Evolutionary conservation across 306 rosid genomes (phyloP).

Genomic region (Pyrus betulifolia): DNA sequence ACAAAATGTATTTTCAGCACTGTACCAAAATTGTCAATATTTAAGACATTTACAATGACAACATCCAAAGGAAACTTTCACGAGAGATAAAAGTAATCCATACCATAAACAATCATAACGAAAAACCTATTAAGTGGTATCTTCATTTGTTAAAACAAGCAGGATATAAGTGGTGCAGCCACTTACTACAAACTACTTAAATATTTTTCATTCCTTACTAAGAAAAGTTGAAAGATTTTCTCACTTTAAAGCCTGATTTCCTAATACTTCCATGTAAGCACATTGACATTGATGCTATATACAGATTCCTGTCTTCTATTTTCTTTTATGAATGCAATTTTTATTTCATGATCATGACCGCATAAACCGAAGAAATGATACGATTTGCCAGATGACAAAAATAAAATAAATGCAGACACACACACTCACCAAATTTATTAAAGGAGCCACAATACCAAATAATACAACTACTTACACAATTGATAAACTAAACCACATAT

Average conservation of each 20-base stretch:
- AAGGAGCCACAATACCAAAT: neutral
- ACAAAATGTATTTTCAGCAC: neutral
- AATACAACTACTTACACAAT: neutral
- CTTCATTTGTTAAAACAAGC: neutral
- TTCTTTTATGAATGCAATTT: neutral
- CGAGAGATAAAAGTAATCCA: neutral
- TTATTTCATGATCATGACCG: neutral
- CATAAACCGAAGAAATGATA: neutral
- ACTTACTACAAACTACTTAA: neutral
- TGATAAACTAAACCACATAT: neutral
- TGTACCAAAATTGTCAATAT: neutral
- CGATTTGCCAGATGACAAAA: neutral
- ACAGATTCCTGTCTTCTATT: neutral
- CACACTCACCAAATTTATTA: neutral
- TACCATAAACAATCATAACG: neutral
- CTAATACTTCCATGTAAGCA: neutral
- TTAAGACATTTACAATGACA: neutral
- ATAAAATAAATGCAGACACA: neutral
- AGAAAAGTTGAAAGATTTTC: neutral
- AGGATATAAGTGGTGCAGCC: neutral
- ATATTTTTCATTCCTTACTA: neutral
- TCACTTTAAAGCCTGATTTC: neutral
- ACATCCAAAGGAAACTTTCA: neutral
- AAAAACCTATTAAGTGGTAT: neutral
- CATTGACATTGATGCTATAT: neutral